Evolutionary conservation across 768 basidiomycete genomes (phyloP).

Genomic region (Mycena albidolilacea): DNA sequence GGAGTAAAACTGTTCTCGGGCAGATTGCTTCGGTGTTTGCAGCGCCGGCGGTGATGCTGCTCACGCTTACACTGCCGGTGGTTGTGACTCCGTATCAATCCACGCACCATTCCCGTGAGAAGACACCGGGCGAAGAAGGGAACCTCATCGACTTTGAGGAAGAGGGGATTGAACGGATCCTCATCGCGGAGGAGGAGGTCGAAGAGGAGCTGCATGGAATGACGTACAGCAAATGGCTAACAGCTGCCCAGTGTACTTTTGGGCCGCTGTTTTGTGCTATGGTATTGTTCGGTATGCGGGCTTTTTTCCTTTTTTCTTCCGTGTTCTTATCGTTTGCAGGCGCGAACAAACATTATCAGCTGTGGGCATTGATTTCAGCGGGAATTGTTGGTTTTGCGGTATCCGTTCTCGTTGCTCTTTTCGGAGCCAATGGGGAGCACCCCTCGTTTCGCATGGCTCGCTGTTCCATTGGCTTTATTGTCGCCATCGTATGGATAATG

Average conservation of each 20-base stretch:
- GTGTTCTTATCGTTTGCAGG: conserved; percentile 52
- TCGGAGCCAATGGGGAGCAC: conserved; percentile 72
- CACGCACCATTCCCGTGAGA: conserved; percentile 55
- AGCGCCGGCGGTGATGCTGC: conserved; percentile 85
- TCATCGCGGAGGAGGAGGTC: conserved; percentile 83
- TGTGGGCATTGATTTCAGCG: conserved; percentile 69
- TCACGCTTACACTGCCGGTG: conserved; percentile 94
- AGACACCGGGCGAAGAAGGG: conserved; percentile 54
- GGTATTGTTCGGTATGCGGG: conserved; percentile 82
- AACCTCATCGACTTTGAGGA: conserved; percentile 81
- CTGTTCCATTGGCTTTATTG: conserved; percentile 92
- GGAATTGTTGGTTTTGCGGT: conserved; percentile 68
- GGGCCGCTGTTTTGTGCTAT: conserved; percentile 85
- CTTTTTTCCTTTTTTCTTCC: conserved; percentile 9
- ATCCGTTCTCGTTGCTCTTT: conserved; percentile 70
- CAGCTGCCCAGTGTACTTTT: conserved; percentile 84
- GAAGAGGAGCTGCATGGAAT: conserved; percentile 78
- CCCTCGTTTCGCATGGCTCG: conserved; percentile 74
- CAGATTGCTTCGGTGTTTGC: conserved; percentile 85
- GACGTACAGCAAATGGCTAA: conserved; percentile 85
- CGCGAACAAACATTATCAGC: conserved; percentile 55
- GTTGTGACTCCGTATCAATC: conserved; percentile 75
- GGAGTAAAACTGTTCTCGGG: conserved; percentile 77
- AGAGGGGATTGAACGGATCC: conserved; percentile 76
- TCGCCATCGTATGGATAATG: conserved; percentile 98